Percentiles rank a stretch among this genome's conserved stretches.
Conservation (phyloP, 73 alveolate species). For the Paramecium primaurelia region DNA sequence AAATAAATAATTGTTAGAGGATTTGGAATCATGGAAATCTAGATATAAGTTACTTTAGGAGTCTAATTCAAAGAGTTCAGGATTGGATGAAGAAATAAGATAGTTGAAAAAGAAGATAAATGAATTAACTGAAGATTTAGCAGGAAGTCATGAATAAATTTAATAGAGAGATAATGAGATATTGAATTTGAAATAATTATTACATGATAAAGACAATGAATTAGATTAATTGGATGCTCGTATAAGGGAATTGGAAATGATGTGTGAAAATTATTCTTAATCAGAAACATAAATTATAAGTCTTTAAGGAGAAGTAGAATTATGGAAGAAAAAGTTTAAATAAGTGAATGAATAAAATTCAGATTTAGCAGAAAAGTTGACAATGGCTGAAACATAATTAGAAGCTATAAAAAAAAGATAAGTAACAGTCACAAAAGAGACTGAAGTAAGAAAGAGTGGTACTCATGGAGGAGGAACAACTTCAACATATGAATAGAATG, state of each 20-base stretch:
- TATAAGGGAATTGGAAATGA: neutral
- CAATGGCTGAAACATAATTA: conserved; percentile 34
- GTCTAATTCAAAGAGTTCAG: neutral
- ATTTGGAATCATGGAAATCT: neutral
- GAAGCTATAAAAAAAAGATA: neutral
- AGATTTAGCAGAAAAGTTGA: conserved; percentile 2
- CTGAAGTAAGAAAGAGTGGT: conserved; percentile 11
- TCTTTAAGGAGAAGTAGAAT: conserved; percentile 16
- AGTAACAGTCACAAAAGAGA: conserved; percentile 15
- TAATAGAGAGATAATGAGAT: neutral
- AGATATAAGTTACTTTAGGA: neutral
- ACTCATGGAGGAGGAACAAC: neutral
- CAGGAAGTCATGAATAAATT: neutral
- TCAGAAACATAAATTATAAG: neutral
- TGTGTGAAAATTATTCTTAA: neutral
- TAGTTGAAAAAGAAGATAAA: neutral
- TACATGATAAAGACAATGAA: conserved; percentile 23
- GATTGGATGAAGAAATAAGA: conserved; percentile 14
- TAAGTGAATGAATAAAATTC: neutral
- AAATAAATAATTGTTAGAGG: neutral
- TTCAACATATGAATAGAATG: neutral
- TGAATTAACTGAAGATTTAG: neutral
- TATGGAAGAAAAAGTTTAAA: conserved; percentile 18
- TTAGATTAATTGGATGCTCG: neutral
- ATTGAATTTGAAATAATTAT: neutral